Evolutionary conservation across 2,329 filamentous ascomycete species (phyloP), one percentile per base, ranked within the genome.

Genomic region (Fusarium nisikadoi): DNA sequence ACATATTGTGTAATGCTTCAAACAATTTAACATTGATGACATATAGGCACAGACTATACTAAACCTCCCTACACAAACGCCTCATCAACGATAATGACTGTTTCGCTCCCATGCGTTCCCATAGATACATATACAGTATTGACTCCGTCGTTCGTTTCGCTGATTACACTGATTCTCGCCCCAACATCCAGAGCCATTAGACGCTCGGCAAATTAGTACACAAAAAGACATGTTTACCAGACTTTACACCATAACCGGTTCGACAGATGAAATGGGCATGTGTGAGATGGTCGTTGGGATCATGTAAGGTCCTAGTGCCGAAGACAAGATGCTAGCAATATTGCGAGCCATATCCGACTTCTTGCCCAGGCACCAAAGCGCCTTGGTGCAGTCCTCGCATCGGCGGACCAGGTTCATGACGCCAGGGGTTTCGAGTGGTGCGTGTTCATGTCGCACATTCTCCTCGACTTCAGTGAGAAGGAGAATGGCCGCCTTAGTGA

Each of bases 321-420:
- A 69, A 33, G 75, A 76, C 20, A 77, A 60, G 45, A 77, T 77
- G 42, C 64, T 73, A 8, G 74, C 75, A 60, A 77, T 77, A 52
- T 75, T 77, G 33, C 75, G 75, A 31, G 79, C 76, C 78, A 80
- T 88, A 69, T 89, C 87, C 6, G 86, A 88, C 74, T 89, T 89
- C 63, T 84, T 84, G 5, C 87, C 87, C 23, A 89, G 78, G 58
- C 85, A 85, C 82, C 86, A 87, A 31, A 90, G 79, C 6, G 86
- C 87, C 73, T 83, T 83, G 23, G 88, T 83, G 71, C 86, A 89
- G 53, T 84, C 80, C 56, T 86, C 82, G 59, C 83, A 85, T 27
- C 83, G 81, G 25, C 73, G 75, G 42, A 84, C 45, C 74, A 79
- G 12, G 80, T 77, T 35, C 47, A 72, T 38, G 33, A 76, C 70